Percentiles rank a stretch among this genome's conserved stretches.
phyloP scores from a whole-genome alignment of 2,329 filamentous ascomycete species.

The Hawksworthiomyces lignivorus region DNA sequence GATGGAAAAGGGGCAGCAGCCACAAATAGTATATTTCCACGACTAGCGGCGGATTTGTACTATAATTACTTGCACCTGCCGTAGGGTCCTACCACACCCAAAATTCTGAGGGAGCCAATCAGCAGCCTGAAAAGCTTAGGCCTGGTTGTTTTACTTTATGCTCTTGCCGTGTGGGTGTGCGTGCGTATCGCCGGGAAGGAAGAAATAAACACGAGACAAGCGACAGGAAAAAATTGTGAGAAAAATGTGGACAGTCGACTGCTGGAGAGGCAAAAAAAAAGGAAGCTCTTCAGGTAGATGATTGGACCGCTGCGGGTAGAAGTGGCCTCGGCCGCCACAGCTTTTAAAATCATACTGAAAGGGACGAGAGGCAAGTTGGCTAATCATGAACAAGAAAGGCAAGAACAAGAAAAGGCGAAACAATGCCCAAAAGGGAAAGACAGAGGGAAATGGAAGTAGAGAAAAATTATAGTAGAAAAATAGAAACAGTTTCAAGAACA shows the following conservation, averaged over 20 bases:
- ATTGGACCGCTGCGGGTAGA: neutral
- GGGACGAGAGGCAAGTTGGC: too few species aligned
- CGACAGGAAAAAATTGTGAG: neutral
- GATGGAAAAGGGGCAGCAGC: neutral
- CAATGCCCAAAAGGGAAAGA: too few species aligned
- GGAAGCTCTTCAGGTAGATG: slow-evolving; percentile 6
- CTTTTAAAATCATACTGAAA: too few species aligned
- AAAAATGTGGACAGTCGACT: neutral
- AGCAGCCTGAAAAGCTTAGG: slow-evolving; percentile 11
- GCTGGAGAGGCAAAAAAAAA: neutral
- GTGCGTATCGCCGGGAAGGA: slow-evolving; percentile 12
- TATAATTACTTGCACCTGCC: too few species aligned
- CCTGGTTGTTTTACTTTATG: slow-evolving; percentile 6
- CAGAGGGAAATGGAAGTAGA: too few species aligned
- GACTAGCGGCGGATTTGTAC: neutral
- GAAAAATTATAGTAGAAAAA: too few species aligned
- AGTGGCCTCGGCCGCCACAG: neutral
- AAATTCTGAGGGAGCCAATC: slow-evolving; percentile 14
- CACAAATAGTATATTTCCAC: slow-evolving; percentile 3
- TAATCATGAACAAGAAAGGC: neutral
- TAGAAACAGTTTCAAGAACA: neutral
- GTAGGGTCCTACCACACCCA: slow-evolving; percentile 5
- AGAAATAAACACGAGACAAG: slow-evolving; percentile 9
- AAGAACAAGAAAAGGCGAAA: neutral
- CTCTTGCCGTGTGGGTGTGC: neutral